Conservation (phyloP, 257 asterid species). For the Nicotiana obtusifolia region DNA sequence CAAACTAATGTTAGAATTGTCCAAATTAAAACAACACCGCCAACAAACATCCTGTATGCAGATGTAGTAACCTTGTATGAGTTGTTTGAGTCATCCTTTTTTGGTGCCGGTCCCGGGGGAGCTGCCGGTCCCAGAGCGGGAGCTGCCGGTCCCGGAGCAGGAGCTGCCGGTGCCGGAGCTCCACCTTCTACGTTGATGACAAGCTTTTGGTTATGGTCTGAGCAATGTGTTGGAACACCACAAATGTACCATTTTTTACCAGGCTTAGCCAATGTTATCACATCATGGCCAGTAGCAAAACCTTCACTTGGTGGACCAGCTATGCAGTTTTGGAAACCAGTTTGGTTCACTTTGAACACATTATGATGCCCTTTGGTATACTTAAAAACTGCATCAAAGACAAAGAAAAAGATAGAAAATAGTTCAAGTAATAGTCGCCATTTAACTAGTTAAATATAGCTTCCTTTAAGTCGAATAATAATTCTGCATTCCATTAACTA, state of each 20-base stretch:
- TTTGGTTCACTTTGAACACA: constrained; percentile 16
- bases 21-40: background rate
- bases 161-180: constrained; percentile 3
- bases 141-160: background rate
- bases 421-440: background rate
- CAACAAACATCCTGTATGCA: background rate
- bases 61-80: background rate
- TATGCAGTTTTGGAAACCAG: constrained; percentile 3
- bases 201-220: constrained; percentile 11
- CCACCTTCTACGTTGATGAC: constrained; percentile 10
- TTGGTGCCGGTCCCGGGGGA: too few relatives aligned
- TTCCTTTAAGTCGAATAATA: background rate
- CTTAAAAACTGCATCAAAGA: constrained; percentile 16
- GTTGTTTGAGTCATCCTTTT: background rate
- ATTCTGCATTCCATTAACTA: background rate
- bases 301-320: background rate
- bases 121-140: background rate
- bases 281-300: constrained; percentile 12
- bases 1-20: constrained; percentile 5
- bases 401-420: background rate
- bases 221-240: constrained; percentile 10
- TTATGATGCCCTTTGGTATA: constrained; percentile 6
- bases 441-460: background rate
- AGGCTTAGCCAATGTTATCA: background rate
- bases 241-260: constrained; percentile 27